A percentile compares a stretch with the other conserved stretches of the same genome.
phyloP scores from a whole-genome alignment of 371 early-diverging fungal genomes.

The Blastocladiella emersonii region DNA sequence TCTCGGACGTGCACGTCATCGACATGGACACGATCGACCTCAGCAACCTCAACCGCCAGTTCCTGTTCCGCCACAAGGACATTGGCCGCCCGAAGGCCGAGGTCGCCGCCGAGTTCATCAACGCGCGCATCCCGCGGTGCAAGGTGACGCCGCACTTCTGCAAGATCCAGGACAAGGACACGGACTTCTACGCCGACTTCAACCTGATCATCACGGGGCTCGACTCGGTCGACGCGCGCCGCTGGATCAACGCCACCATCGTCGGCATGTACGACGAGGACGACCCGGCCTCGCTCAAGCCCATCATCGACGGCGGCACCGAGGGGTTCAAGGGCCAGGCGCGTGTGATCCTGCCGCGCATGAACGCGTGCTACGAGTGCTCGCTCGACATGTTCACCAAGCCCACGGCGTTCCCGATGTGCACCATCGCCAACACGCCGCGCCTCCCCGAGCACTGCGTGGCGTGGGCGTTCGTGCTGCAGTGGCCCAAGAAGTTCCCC shows the following conservation, averaged over 20 bases:
- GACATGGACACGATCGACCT: constrained; percentile 70
- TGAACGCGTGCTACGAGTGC: constrained; percentile 73
- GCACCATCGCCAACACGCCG: constrained; percentile 70
- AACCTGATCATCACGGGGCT: constrained; percentile 81
- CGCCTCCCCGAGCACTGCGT: constrained; percentile 79
- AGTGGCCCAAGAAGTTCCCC: constrained; percentile 73
- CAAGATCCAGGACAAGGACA: constrained; percentile 87
- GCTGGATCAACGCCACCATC: constrained; percentile 90
- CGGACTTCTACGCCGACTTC: constrained; percentile 78
- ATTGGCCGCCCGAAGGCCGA: constrained; percentile 69
- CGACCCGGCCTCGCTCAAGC: constrained; percentile 52
- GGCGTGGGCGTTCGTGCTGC: constrained; percentile 71
- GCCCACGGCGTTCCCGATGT: constrained; percentile 43
- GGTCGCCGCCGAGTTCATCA: constrained; percentile 81
- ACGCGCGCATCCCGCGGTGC: constrained; percentile 61
- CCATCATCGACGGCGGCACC: constrained; percentile 91
- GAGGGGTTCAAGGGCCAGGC: constrained; percentile 94
- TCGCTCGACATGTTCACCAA: constrained; percentile 59
- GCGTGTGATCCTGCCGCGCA: constrained; percentile 71
- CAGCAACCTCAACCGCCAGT: constrained; percentile 65
- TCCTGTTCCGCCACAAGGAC: constrained; percentile 46
- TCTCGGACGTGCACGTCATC: constrained; percentile 48
- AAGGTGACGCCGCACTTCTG: constrained; percentile 71
- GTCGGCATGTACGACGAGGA: constrained; percentile 58
- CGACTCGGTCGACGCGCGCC: constrained; percentile 86